A percentile compares a stretch with the other conserved stretches of the same genome.
Evolutionary conservation across 208 protist genomes (phyloP).

Genomic region (Crithidia acanthocephali): DNA sequence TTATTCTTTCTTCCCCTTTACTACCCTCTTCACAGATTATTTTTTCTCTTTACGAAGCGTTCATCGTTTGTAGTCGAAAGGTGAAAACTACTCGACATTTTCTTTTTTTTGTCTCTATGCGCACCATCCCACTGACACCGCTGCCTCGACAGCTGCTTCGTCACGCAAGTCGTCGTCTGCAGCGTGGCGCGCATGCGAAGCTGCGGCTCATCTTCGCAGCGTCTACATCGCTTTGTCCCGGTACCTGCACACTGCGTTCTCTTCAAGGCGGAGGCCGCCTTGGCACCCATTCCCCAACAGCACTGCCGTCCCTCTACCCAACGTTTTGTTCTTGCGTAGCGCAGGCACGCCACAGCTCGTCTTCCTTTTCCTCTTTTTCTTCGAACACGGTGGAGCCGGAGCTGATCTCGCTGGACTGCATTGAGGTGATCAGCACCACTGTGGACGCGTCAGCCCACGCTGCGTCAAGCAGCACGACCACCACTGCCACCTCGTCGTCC

Average conservation of each 20-base stretch:
- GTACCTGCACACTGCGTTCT: background rate
- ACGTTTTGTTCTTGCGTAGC: too few species aligned
- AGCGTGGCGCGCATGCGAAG: background rate
- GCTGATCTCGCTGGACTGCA: conserved; percentile 58
- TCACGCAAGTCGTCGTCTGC: background rate
- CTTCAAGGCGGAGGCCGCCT: background rate
- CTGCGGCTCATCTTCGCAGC: background rate
- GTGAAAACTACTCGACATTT: too few species aligned
- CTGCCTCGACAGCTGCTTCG: background rate
- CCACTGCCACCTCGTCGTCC: background rate
- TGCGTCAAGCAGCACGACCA: background rate
- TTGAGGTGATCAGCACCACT: conserved; percentile 26
- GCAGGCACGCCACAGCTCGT: background rate
- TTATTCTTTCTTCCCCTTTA: too few species aligned
- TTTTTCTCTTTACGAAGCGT: background rate
- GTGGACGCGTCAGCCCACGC: background rate
- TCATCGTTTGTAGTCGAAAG: too few species aligned
- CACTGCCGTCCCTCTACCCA: too few species aligned
- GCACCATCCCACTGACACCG: background rate
- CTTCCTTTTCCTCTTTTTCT: background rate
- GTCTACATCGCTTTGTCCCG: background rate
- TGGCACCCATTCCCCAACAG: too few species aligned
- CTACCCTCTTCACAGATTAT: background rate
- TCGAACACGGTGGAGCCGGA: conserved; percentile 42
- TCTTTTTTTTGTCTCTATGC: too few species aligned